Evolutionary conservation across 2,329 filamentous ascomycete genomes (phyloP).

Genomic region (Cercospora sp.): DNA sequence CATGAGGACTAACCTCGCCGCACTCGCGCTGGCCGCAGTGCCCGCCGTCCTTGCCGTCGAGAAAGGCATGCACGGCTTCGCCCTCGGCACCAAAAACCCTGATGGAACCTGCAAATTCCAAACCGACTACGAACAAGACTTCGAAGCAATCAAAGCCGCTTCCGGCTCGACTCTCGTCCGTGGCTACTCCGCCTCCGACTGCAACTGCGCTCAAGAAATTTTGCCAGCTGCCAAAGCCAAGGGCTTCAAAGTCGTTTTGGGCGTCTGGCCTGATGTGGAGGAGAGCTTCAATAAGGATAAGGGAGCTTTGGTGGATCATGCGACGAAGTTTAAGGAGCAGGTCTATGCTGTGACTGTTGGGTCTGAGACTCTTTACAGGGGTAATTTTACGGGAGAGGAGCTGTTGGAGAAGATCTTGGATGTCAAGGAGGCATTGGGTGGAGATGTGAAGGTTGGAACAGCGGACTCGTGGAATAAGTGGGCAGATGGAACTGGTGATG

Average conservation of each 20-base stretch:
- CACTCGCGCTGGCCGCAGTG: slow-evolving; percentile 31
- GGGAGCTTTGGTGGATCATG: slow-evolving; percentile 55
- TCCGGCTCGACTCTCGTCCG: slow-evolving; percentile 60
- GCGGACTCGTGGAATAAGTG: slow-evolving; percentile 75
- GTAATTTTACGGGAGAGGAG: slow-evolving; percentile 62
- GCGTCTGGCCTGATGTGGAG: slow-evolving; percentile 68
- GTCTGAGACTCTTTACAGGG: slow-evolving; percentile 69
- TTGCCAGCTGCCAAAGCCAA: slow-evolving; percentile 65
- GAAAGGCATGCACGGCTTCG: slow-evolving; percentile 61
- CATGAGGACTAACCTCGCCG: slow-evolving; percentile 33
- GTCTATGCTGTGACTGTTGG: slow-evolving; percentile 70
- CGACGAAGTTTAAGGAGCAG: slow-evolving; percentile 54
- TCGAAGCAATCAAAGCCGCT: slow-evolving; percentile 57
- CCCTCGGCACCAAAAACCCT: slow-evolving; percentile 64
- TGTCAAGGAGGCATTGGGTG: slow-evolving; percentile 57
- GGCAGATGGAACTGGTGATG: slow-evolving; percentile 66
- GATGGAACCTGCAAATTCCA: slow-evolving; percentile 63
- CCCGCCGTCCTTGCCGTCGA: slow-evolving; percentile 30
- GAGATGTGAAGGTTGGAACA: slow-evolving; percentile 60
- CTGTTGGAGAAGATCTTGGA: slow-evolving; percentile 63
- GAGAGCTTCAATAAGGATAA: slow-evolving; percentile 63
- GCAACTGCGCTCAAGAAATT: slow-evolving; percentile 62
- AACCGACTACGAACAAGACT: slow-evolving; percentile 65
- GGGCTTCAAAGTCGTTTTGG: slow-evolving; percentile 67
- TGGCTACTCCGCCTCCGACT: slow-evolving; percentile 67